Evolutionary conservation across 2,329 filamentous ascomycete species (phyloP).

Genomic region (Aspergillus pseudonomiae): DNA sequence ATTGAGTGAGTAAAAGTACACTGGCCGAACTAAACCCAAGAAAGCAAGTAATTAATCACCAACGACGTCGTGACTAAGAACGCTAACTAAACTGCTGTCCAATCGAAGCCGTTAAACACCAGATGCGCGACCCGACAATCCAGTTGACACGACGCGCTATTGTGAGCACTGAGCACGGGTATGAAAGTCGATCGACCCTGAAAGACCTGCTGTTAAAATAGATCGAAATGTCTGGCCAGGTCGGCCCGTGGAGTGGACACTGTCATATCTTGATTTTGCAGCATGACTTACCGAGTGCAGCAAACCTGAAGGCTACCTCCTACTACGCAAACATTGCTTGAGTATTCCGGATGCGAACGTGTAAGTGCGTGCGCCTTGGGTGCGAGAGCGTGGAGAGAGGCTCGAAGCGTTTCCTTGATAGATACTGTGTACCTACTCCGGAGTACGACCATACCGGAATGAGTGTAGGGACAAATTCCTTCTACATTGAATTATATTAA

Average conservation of each 20-base stretch:
- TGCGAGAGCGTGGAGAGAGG: background rate
- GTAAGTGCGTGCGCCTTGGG: background rate
- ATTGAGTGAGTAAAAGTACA: conserved; percentile 6
- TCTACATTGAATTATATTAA: background rate
- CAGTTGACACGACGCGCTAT: conserved; percentile 25
- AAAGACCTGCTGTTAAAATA: background rate
- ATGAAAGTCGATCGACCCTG: conserved; percentile 2
- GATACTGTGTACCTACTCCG: background rate
- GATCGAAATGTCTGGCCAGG: background rate
- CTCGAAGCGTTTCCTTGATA: background rate
- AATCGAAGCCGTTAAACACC: conserved; percentile 4
- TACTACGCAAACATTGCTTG: background rate
- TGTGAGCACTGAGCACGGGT: background rate
- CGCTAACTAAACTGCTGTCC: conserved; percentile 5
- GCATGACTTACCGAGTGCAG: conserved; percentile 6
- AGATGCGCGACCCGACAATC: conserved; percentile 21
- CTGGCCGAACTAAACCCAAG: conserved; percentile 9
- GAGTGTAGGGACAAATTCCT: background rate
- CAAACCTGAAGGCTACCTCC: background rate
- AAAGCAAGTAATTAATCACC: conserved; percentile 5
- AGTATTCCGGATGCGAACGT: conserved; percentile 10
- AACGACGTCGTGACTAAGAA: conserved; percentile 15
- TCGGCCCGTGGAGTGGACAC: background rate
- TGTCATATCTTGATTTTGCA: background rate
- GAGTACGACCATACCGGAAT: background rate